A percentile compares a stretch with the other conserved stretches of the same genome.
phyloP scores from a whole-genome alignment of 345 rosid species.

The Mallotus nudiflorus region DNA sequence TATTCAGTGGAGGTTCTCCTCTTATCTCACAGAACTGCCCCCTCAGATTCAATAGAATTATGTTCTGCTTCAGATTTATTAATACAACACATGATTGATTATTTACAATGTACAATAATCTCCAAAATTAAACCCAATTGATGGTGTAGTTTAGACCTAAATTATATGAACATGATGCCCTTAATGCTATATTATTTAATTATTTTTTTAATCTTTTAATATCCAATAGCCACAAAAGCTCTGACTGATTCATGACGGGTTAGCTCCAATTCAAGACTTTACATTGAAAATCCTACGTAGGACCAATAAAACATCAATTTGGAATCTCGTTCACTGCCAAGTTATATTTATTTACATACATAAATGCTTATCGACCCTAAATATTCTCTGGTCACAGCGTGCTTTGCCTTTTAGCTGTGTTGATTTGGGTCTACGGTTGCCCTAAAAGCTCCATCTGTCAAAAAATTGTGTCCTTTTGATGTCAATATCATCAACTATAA shows the following conservation, averaged over 20 bases:
- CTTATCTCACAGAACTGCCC: too few species aligned
- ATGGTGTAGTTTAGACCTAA: not conserved
- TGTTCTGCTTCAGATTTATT: too few species aligned
- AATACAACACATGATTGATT: too few species aligned
- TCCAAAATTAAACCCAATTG: too few species aligned
- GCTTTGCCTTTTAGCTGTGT: not conserved
- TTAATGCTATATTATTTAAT: not conserved
- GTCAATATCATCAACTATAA: not conserved
- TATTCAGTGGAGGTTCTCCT: too few species aligned
- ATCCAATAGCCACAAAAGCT: too few species aligned
- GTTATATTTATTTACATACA: too few species aligned
- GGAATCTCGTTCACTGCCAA: conserved; percentile 7
- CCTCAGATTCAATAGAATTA: too few species aligned
- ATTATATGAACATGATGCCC: not conserved
- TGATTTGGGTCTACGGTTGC: not conserved
- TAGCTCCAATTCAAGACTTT: too few species aligned
- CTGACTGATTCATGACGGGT: too few species aligned
- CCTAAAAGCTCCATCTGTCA: conserved; percentile 18
- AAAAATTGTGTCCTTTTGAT: not conserved
- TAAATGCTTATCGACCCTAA: not conserved
- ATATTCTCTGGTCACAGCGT: not conserved
- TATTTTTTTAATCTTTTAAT: not conserved
- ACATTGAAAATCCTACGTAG: too few species aligned
- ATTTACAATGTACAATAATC: too few species aligned
- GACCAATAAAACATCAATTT: not conserved